Percentiles rank a stretch among this genome's conserved stretches.
phyloP scores from a whole-genome alignment of 2,329 filamentous ascomycete species.

The Aureobasidium sp. region DNA sequence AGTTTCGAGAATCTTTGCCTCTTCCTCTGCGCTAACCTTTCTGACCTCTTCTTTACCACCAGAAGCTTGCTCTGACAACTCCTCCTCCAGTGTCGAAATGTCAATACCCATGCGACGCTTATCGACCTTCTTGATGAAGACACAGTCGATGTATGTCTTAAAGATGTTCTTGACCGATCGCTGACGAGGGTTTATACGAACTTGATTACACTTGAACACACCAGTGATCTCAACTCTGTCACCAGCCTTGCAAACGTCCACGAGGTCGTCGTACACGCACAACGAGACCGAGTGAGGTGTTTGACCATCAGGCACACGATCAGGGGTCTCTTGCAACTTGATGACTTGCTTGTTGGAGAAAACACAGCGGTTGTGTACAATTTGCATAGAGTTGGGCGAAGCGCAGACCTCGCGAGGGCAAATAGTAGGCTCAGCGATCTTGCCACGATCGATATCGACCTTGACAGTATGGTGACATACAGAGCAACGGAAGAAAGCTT shows the following conservation, averaged over 20 bases:
- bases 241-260: slow-evolving; percentile 96
- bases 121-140: slow-evolving; percentile 95
- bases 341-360: slow-evolving; percentile 99
- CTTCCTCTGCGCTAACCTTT: slow-evolving; percentile 77
- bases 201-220: slow-evolving; percentile 91
- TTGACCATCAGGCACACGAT: slow-evolving; percentile 88
- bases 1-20: slow-evolving; percentile 77
- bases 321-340: slow-evolving; percentile 95
- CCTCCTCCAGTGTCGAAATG: slow-evolving; percentile 76
- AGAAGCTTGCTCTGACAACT: slow-evolving; percentile 63
- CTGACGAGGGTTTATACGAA: slow-evolving; percentile 89
- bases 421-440: slow-evolving; percentile 87
- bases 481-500: slow-evolving; percentile 94
- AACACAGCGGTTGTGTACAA: slow-evolving; percentile 88
- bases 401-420: slow-evolving; percentile 78
- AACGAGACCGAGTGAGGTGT: slow-evolving; percentile 96
- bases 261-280: slow-evolving; percentile 92
- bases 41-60: slow-evolving; percentile 75
- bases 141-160: slow-evolving; percentile 94
- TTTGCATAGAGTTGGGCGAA: slow-evolving; percentile 93
- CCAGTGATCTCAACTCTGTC: slow-evolving; percentile 93
- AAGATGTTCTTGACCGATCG: slow-evolving; percentile 89
- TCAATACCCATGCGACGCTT: slow-evolving; percentile 91
- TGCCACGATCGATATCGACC: slow-evolving; percentile 88
- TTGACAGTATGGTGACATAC: slow-evolving; percentile 86